Conservation (phyloP, 2,329 filamentous ascomycete species). For the Pezicula radicicola region DNA sequence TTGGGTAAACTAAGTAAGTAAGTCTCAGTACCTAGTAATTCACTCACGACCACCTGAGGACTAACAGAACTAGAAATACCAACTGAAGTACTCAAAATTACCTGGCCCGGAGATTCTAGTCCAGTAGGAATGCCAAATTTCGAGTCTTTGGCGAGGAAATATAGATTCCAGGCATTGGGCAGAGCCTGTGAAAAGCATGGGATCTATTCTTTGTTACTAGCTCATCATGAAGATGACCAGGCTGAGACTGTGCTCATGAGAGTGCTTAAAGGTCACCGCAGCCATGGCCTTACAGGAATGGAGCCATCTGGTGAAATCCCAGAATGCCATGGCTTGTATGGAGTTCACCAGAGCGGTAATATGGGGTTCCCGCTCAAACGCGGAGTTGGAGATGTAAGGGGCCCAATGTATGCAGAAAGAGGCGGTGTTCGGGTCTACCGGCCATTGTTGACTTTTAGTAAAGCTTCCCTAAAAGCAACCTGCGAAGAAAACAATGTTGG, state of each 20-base stretch:
- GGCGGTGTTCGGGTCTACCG: slow-evolving; percentile 67
- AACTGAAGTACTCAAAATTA: slow-evolving; percentile 32
- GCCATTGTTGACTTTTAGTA: slow-evolving; percentile 68
- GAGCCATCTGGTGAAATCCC: slow-evolving; percentile 66
- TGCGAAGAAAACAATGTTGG: slow-evolving; percentile 64
- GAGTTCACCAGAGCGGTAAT: slow-evolving; percentile 63
- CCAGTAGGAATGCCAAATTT: slow-evolving; percentile 57
- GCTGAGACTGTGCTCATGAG: slow-evolving; percentile 87
- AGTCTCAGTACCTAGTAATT: not conserved
- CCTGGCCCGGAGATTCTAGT: slow-evolving; percentile 46
- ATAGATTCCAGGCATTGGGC: slow-evolving; percentile 73
- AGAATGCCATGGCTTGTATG: slow-evolving; percentile 74
- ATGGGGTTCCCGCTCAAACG: not conserved
- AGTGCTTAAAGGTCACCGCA: slow-evolving; percentile 62
- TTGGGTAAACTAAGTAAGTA: slow-evolving; percentile 21
- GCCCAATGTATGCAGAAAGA: slow-evolving; percentile 39
- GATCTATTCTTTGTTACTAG: slow-evolving; percentile 66
- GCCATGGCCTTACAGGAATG: slow-evolving; percentile 73
- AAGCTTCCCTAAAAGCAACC: slow-evolving; percentile 70
- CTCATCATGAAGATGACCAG: slow-evolving; percentile 88
- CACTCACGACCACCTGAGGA: not conserved
- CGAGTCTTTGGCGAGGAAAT: slow-evolving; percentile 71
- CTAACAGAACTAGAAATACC: slow-evolving; percentile 20
- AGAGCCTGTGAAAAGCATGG: slow-evolving; percentile 47
- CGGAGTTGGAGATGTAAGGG: slow-evolving; percentile 13